Evolutionary conservation across 768 basidiomycete genomes (phyloP), one percentile per base, ranked within the genome.

Genomic region (Astraeus odoratus): DNA sequence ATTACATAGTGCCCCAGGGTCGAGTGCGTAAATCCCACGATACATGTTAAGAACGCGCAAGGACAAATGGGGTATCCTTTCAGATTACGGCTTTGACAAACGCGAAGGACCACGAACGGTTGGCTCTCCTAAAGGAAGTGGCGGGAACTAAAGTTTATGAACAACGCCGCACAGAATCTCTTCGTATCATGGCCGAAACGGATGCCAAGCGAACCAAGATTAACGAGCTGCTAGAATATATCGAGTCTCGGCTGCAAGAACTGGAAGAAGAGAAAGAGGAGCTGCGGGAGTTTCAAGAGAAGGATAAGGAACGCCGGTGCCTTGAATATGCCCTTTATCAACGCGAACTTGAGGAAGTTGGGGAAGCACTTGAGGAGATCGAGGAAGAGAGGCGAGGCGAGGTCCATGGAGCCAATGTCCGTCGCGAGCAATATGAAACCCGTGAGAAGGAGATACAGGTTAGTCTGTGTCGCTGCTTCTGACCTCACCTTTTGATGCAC

Each of bases 131-230:
- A 37, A 98, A 99, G 59, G 96, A 99, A 64, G 94, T 99, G 0
- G 96, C 95, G 0, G 96, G 96, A 3, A 99, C 96, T 0, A 92
- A 96, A 55, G 92, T 98, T 1, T 99, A 99, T 58, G 96, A 99
- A 66, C 87, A 95, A 58, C 82, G 94, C 38, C 79, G 95, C 13
- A 53, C 86, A 1, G 96, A 99, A 61, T 93, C 89, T 4, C 71
- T 94, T n/a, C 83, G 88, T 43, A 93, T 98, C 60, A 96, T 98
- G 89, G 79, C 90, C 23, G 95, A 97, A 60, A 98, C 96, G 39
- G 92, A 95, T 53, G 76, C 86, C 4, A 97, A 97, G 57, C 83
- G 92, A 8, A 71, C 77, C 12, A 98, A 97, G 66, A 96, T 99
- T 51, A 80, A 75, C 55, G 94, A 97, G 53, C 68, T 96, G 8